phyloP scores from a whole-genome alignment of 1,139 yeast species.

The Blastobotrys aristatus region DNA sequence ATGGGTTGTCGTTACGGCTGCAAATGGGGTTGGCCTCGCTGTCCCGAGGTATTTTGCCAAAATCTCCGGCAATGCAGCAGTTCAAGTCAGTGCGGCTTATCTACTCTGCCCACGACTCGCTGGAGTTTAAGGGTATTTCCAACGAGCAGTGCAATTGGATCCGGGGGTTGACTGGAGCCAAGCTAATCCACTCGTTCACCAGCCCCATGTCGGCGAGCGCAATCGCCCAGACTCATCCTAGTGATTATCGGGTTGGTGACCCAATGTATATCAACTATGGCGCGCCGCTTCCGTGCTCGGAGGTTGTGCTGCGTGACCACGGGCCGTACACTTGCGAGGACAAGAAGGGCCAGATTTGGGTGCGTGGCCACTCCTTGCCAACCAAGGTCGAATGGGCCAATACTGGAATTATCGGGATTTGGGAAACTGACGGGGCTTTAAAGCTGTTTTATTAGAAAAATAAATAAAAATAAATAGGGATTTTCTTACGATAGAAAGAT shows the following conservation, averaged over 20 bases:
- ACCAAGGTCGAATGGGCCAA: conserved; percentile 26
- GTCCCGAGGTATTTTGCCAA: conserved; percentile 30
- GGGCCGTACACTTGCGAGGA: conserved; percentile 20
- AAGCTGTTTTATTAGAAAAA: conserved; percentile 14
- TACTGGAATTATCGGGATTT: conserved; percentile 26
- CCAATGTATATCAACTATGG: conserved; percentile 29
- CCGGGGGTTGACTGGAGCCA: conserved; percentile 35
- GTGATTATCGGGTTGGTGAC: conserved; percentile 33
- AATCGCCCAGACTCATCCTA: conserved; percentile 34
- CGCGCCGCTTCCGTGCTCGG: conserved; percentile 34
- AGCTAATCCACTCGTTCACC: conserved; percentile 32
- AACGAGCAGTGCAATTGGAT: conserved; percentile 29
- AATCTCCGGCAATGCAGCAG: conserved; percentile 20
- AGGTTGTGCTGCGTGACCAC: conserved; percentile 26
- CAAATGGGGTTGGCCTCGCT: conserved; percentile 22
- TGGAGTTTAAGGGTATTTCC: conserved; percentile 19
- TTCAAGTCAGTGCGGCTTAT: conserved; percentile 31
- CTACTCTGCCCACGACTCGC: conserved; percentile 23
- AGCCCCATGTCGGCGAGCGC: conserved; percentile 33
- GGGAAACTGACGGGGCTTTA: conserved; percentile 40
- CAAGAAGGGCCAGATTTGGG: conserved; percentile 25
- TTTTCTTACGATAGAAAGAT: too few relatives aligned
- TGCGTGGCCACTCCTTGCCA: conserved; percentile 28
- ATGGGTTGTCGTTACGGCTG: conserved; percentile 16
- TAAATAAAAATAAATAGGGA: background rate